phyloP scores from a whole-genome alignment of 2,329 filamentous ascomycete genomes.

The Exserohilum turcica region DNA sequence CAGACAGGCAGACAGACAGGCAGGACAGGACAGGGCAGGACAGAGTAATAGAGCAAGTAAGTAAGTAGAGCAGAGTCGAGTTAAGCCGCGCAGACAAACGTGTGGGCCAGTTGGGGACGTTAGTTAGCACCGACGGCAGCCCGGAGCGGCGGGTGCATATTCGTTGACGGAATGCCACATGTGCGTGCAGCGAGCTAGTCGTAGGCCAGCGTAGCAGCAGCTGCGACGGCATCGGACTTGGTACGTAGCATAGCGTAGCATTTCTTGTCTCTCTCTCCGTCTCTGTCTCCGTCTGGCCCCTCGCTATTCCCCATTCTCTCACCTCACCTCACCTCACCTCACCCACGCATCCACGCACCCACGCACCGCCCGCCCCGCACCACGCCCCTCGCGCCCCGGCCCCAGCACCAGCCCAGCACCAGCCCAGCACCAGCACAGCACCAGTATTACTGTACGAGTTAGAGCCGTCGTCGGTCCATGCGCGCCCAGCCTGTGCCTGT shows the following conservation, averaged over 20 bases:
- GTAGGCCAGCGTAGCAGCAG: constrained; percentile 20
- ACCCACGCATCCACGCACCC: constrained; percentile 15
- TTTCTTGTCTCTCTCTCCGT: too few species aligned
- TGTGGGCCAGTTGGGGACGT: constrained; percentile 14
- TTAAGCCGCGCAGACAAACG: constrained; percentile 10
- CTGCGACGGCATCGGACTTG: too few species aligned
- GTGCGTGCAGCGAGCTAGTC: constrained; percentile 28
- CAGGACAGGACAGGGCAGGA: background rate
- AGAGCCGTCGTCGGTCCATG: constrained; percentile 12
- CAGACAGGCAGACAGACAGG: background rate
- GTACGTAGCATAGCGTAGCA: too few species aligned
- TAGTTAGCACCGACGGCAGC: constrained; percentile 14
- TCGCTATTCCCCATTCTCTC: too few species aligned
- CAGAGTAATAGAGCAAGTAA: too few species aligned
- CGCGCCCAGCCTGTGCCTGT: too few species aligned
- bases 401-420: too few species aligned
- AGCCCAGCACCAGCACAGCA: too few species aligned
- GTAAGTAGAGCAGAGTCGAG: background rate
- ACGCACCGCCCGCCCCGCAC: too few species aligned
- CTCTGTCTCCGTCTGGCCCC: too few species aligned
- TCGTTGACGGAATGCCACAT: constrained; percentile 27
- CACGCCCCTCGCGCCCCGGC: too few species aligned
- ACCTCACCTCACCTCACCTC: constrained; percentile 13
- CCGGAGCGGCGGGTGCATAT: constrained; percentile 26
- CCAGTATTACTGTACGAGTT: too few species aligned